Base-by-base conservation (phyloP, 1,284 basidiomycete genomes). In the Ganoderma leucocontextum region DNA sequence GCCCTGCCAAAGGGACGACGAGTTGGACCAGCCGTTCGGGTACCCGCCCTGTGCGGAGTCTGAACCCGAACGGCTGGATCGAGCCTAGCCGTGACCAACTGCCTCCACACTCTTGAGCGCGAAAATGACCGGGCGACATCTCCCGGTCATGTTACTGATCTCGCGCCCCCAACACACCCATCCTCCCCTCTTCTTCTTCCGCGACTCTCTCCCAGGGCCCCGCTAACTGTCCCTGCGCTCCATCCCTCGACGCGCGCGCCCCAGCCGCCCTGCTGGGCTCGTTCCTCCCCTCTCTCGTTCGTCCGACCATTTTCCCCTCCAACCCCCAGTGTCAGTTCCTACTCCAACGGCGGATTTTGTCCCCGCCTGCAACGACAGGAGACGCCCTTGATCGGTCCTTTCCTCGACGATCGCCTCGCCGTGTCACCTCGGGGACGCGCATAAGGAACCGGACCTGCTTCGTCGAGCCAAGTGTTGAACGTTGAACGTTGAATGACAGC, bases 351-450 rank as follows among this genome's bases (percentile, higher is more conserved):
- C 25, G 25, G 19, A 19, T 35, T 35, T 29, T 19, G 25, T 55
- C 52, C 25, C 12, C 52, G 52, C 52, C 17, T 57, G 8, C 25
- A 35, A 19, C 52, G 52, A 55, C 52, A 35, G 29, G 17, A 17
- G 7, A 58, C 33, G 36, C 55, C 55, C 17, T 35, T 7, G 19
- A 15, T 58, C 55, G 35, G 35, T 2, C n/a, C 55, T 38, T 4
- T 42, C 25, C 53, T 60, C 59, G 47, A 61, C 64, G 59, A 65
- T 65, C 52, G 41, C 63, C 57, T 44, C 42, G n/a, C 38, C 42
- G 42, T 59, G 64, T 53, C 44, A 60, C 8, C 15, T 19, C 64
- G 58, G 36, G 47, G 59, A 33, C 38, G 25, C n/a, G 62, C 52
- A 42, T 33, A 55, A n/a, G 39, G 33, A 57, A 38, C 29, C n/a